Percentiles rank a stretch among this genome's conserved stretches.
phyloP scores from a whole-genome alignment of 768 basidiomycete genomes.

The Wakefieldia striispora region DNA sequence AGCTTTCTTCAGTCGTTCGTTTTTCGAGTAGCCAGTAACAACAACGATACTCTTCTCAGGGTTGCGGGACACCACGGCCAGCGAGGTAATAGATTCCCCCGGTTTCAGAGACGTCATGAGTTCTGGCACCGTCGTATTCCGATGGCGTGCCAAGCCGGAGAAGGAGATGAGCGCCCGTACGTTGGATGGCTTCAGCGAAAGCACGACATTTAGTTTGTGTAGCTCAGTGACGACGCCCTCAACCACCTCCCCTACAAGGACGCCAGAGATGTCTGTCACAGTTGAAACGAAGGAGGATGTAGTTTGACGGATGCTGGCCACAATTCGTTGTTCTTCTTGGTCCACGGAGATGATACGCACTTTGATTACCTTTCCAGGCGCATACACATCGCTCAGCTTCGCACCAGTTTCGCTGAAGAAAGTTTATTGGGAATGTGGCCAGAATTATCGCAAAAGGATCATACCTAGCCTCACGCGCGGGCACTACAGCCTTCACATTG shows the following conservation, averaged over 20 bases:
- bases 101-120: constrained; percentile 59
- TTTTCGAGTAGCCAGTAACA: constrained; percentile 72
- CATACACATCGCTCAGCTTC: constrained; percentile 62
- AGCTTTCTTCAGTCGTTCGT: constrained; percentile 45
- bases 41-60: constrained; percentile 84
- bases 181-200: constrained; percentile 67
- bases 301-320: constrained; percentile 87
- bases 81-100: constrained; percentile 69
- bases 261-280: constrained; percentile 60
- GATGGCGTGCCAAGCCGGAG: constrained; percentile 81
- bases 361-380: constrained; percentile 79
- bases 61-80: constrained; percentile 89
- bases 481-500: constrained; percentile 78
- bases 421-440: neutral
- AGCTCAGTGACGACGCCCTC: constrained; percentile 73
- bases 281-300: constrained; percentile 46
- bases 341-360: constrained; percentile 75
- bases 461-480: constrained; percentile 79
- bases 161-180: constrained; percentile 83
- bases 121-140: constrained; percentile 61
- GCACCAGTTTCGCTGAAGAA: constrained; percentile 59
- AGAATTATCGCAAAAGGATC: constrained; percentile 14
- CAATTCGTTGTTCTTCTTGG: constrained; percentile 56
- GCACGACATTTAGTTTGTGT: constrained; percentile 79
- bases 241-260: constrained; percentile 75